Evolutionary conservation across 495 filamentous ascomycete genomes (phyloP).

Genomic region (Hypoxylon crocopeplum): DNA sequence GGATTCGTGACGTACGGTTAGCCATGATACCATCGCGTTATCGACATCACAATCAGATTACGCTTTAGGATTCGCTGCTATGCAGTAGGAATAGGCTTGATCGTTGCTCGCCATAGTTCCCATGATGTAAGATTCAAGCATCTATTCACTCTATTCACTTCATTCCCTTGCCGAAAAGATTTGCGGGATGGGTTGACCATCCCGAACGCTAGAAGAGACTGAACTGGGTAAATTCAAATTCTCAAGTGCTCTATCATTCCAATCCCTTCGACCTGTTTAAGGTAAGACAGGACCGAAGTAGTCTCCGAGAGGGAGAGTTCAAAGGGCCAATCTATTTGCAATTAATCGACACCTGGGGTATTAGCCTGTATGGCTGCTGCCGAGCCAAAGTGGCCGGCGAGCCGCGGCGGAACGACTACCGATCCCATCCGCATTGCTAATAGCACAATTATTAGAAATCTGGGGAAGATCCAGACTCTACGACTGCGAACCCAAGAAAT

Average conservation of each 20-base stretch:
- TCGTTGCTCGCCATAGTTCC: background rate
- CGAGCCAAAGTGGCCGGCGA: constrained; percentile 16
- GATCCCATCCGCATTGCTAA: constrained; percentile 18
- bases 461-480: constrained; percentile 22
- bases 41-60: constrained; percentile 7
- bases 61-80: constrained; percentile 21
- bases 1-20: constrained; percentile 24
- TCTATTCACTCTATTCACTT: background rate
- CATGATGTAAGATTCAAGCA: constrained; percentile 1
- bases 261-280: constrained; percentile 13
- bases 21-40: background rate
- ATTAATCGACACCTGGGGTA: constrained; percentile 31
- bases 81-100: constrained; percentile 1
- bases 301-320: constrained; percentile 7
- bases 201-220: background rate
- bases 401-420: constrained; percentile 27
- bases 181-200: too few species aligned
- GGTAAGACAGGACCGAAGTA: constrained; percentile 1
- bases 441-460: constrained; percentile 4
- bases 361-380: constrained; percentile 34
- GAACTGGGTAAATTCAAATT: constrained; percentile 6
- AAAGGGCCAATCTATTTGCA: constrained; percentile 24
- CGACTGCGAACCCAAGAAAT: constrained; percentile 5
- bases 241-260: background rate
- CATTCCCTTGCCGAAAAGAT: background rate